Evolutionary conservation across 306 rosid species (phyloP).

Genomic region (Argentina anserina): DNA sequence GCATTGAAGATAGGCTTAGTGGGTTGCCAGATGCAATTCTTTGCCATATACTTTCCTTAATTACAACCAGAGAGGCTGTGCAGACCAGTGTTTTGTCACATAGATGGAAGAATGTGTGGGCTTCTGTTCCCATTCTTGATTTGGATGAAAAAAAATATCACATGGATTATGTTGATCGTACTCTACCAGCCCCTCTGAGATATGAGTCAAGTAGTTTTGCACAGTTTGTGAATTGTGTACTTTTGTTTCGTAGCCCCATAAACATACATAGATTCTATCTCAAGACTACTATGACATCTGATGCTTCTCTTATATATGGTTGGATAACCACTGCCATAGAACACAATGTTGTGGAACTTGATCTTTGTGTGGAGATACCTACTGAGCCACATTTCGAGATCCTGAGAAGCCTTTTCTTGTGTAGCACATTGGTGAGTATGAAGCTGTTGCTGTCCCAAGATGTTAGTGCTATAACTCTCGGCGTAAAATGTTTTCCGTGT

Average conservation of each 20-base stretch:
- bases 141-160: neutral
- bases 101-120: constrained; percentile 5
- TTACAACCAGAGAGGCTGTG: neutral
- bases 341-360: constrained; percentile 2
- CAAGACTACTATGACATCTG: no score
- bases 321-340: neutral
- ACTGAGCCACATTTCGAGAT: neutral
- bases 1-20: neutral
- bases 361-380: constrained; percentile 2
- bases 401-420: neutral
- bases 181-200: neutral
- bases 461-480: neutral
- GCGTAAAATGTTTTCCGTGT: neutral
- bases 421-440: neutral
- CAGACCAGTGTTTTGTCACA: constrained; percentile 3
- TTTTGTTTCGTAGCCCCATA: neutral
- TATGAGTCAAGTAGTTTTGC: neutral
- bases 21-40: constrained; percentile 4
- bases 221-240: neutral
- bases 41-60: neutral
- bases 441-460: neutral
- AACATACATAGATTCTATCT: neutral
- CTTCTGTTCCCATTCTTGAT: neutral
- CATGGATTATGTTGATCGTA: neutral
- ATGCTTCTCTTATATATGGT: neutral